Conservation (phyloP, 2,329 filamentous ascomycete species). For the Lachnellula subtilissima region DNA sequence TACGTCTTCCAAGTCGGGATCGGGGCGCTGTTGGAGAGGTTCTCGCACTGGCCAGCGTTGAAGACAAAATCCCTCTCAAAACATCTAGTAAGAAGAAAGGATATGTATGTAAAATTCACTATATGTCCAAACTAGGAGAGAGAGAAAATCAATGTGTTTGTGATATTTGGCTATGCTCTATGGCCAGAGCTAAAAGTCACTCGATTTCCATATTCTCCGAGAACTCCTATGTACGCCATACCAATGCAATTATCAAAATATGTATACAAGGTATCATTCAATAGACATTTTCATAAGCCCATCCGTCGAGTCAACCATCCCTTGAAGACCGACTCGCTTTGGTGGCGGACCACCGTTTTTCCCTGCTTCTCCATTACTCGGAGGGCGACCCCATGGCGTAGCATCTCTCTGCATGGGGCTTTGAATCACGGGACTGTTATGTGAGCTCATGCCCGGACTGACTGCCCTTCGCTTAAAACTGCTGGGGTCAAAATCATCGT, state of each 20-base stretch:
- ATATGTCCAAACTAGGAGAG: not conserved
- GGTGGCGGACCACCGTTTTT: slow-evolving; percentile 46
- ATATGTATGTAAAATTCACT: too few species aligned
- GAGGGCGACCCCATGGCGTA: slow-evolving; percentile 64
- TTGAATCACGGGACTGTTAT: slow-evolving; percentile 84
- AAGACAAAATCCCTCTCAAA: not conserved
- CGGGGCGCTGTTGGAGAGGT: too few species aligned
- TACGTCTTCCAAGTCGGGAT: too few species aligned
- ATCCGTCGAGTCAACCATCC: slow-evolving; percentile 94
- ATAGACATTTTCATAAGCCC: slow-evolving; percentile 97
- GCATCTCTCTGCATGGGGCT: slow-evolving; percentile 72
- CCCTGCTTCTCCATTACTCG: slow-evolving; percentile 49
- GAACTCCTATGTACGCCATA: not conserved
- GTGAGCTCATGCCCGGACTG: slow-evolving; percentile 82
- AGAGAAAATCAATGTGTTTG: not conserved
- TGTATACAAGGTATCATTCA: slow-evolving; percentile 48
- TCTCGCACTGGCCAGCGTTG: too few species aligned
- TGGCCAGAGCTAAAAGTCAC: not conserved
- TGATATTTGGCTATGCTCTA: not conserved
- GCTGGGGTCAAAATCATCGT: slow-evolving; percentile 84
- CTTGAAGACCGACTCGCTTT: slow-evolving; percentile 70
- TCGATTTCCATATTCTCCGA: not conserved
- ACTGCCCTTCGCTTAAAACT: slow-evolving; percentile 90
- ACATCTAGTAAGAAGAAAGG: too few species aligned
- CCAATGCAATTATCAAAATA: not conserved